Evolutionary conservation across 176 grass and related monocot genomes (phyloP).

Genomic region (barley (Hordeum vulgare)): MorexV3_pseudomolecules_assembly NC_058522.1:188196977-188197476

Average conservation of each 20-base stretch:
- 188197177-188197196: not conserved
- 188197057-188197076: not conserved
- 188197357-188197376: slow-evolving; percentile 53
- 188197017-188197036: not conserved
- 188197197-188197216: not conserved
- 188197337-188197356: slow-evolving; percentile 71
- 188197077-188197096: not conserved
- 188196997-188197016: not conserved
- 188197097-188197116: not conserved
- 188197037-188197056: not conserved
- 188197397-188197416: slow-evolving; percentile 21
- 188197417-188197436: slow-evolving; percentile 5
- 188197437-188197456: not conserved
- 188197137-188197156: not conserved
- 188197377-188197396: slow-evolving; percentile 38
- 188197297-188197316: slow-evolving; percentile 60
- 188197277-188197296: slow-evolving; percentile 51
- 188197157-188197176: not conserved
- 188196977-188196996: too few species aligned
- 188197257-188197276: slow-evolving; percentile 44
- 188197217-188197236: not conserved
- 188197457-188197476: not conserved
- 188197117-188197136: not conserved
- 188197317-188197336: slow-evolving; percentile 74
- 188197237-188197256: slow-evolving; percentile 39